phyloP scores from a whole-genome alignment of 1,139 yeast species.

The Scheffersomyces parashehatae region DNA sequence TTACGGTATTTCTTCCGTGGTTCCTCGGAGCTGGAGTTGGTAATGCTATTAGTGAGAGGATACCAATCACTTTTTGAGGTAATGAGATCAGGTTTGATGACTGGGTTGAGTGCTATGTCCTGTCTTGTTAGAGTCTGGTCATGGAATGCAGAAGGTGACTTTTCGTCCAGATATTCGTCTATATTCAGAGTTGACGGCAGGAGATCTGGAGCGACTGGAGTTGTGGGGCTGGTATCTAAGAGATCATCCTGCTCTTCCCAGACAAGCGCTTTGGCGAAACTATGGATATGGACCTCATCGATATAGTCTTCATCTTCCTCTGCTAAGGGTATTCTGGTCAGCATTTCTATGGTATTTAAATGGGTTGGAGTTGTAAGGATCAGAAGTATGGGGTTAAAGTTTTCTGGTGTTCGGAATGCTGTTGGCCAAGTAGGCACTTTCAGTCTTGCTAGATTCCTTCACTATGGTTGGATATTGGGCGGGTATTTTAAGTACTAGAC shows the following conservation, averaged over 20 bases:
- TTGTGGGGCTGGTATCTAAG: conserved; percentile 8
- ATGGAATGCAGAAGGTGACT: not conserved
- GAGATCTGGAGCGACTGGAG: conserved; percentile 4
- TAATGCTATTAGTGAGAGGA: conserved; percentile 42
- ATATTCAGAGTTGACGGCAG: not conserved
- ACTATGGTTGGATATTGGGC: no score
- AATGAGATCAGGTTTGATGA: conserved; percentile 35
- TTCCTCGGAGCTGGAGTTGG: conserved; percentile 5
- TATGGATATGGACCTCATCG: conserved; percentile 37
- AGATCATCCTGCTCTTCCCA: conserved; percentile 38
- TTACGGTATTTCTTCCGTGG: conserved; percentile 1
- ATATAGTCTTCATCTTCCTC: conserved; percentile 38
- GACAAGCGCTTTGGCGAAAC: conserved; percentile 42
- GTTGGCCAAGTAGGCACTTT: no score
- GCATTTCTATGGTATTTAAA: no score
- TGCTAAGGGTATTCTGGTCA: conserved; percentile 9
- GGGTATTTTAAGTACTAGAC: no score
- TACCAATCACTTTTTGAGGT: conserved; percentile 70
- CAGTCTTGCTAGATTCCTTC: no score
- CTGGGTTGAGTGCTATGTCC: conserved; percentile 3
- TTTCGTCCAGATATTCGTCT: not conserved
- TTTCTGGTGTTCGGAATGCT: no score
- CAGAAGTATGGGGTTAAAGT: no score
- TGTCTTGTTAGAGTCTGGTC: not conserved
- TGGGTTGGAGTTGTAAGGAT: no score